phyloP scores from a whole-genome alignment of 164 flowering plant species.

The Dillenia turbinata region DNA sequence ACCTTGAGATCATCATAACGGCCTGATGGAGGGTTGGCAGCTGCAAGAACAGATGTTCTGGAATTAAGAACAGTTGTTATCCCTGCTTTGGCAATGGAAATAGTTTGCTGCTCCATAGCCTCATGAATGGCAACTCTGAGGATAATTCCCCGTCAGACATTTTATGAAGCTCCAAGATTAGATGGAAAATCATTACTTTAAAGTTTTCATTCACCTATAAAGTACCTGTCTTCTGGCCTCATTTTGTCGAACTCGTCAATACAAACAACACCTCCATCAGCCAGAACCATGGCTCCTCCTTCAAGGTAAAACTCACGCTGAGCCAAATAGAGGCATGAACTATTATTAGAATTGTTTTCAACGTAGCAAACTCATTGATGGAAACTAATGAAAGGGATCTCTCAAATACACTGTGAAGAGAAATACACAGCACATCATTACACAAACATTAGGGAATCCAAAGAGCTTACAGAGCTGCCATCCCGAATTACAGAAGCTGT shows the following conservation, averaged over 20 bases:
- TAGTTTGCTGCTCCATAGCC: conserved; percentile 99
- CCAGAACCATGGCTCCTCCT: conserved; percentile 99
- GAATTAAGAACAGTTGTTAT: conserved; percentile 98
- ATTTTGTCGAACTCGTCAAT: conserved; percentile 99
- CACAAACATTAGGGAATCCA: neutral
- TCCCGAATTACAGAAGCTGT: conserved; percentile 98
- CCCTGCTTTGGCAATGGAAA: conserved; percentile 99
- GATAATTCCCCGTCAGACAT: no score
- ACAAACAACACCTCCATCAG: conserved; percentile 99
- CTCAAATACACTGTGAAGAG: neutral
- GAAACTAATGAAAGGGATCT: no score
- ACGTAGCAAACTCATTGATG: no score
- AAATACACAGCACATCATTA: neutral
- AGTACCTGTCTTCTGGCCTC: conserved; percentile 95
- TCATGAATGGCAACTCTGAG: conserved; percentile 97
- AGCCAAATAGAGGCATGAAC: neutral
- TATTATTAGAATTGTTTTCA: no score
- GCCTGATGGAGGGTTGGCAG: conserved; percentile 99
- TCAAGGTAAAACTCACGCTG: conserved; percentile 99
- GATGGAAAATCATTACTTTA: neutral
- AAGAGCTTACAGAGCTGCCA: conserved; percentile 72
- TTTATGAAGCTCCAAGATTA: conserved; percentile 1
- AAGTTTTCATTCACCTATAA: neutral
- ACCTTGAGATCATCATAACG: conserved; percentile 99
- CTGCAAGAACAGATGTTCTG: conserved; percentile 98